Evolutionary conservation across 495 filamentous ascomycete genomes (phyloP).

Genomic region (Daldinia childiae): DNA sequence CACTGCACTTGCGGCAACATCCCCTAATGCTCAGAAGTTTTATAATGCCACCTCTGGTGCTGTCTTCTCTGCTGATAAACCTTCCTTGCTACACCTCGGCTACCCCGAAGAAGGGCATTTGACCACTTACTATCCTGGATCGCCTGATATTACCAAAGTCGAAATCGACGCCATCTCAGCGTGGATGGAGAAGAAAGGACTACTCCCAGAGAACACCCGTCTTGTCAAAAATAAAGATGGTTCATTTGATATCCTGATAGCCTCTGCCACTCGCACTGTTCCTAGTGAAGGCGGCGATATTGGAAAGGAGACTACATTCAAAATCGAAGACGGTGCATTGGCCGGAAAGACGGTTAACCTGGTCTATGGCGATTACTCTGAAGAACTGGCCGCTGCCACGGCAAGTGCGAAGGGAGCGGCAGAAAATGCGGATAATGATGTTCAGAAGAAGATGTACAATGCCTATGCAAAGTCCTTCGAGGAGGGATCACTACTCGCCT

Average conservation of each 20-base stretch:
- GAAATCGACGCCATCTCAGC: conserved; percentile 79
- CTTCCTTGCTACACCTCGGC: conserved; percentile 82
- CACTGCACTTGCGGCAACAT: conserved; percentile 72
- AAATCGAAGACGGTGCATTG: conserved; percentile 68
- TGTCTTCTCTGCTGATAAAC: conserved; percentile 75
- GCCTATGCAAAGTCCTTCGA: conserved; percentile 87
- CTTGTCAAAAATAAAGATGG: conserved; percentile 76
- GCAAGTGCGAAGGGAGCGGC: conserved; percentile 75
- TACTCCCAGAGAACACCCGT: conserved; percentile 85
- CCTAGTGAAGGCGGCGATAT: conserved; percentile 72
- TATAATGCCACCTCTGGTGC: conserved; percentile 75
- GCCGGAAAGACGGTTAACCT: conserved; percentile 74
- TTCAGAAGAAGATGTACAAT: conserved; percentile 82
- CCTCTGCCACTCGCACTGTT: conserved; percentile 65
- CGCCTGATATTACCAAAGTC: conserved; percentile 81
- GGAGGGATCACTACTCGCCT: conserved; percentile 83
- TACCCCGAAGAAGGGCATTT: conserved; percentile 85
- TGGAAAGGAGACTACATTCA: conserved; percentile 71
- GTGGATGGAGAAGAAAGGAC: conserved; percentile 77
- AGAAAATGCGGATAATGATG: conserved; percentile 82
- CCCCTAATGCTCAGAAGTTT: conserved; percentile 66
- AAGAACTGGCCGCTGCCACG: conserved; percentile 83
- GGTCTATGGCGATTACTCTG: conserved; percentile 83
- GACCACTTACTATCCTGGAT: conserved; percentile 92
- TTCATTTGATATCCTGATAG: conserved; percentile 84